Evolutionary conservation across 768 basidiomycete species (phyloP), one percentile per base, ranked within the genome.

Genomic region (Phaeotremella fagi): DNA sequence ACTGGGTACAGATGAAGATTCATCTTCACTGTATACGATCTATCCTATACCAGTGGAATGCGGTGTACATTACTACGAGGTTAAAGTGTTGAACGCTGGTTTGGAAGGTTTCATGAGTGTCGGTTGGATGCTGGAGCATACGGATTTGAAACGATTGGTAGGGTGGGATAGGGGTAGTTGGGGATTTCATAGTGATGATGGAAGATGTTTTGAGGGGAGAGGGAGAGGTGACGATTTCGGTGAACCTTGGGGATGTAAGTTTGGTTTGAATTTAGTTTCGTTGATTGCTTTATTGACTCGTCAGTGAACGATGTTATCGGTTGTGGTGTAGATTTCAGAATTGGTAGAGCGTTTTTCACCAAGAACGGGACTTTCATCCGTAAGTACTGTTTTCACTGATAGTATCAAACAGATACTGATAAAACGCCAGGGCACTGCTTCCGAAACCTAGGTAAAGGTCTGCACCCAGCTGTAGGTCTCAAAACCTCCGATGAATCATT

Each of bases 1-100:
- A 22, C 68, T 61, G 20, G 50, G 70, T 47, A 82, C 82, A 12
- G 88, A 91, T 51, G 83, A 83, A 54, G 90, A 94, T 50, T 89
- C 90, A 0, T 88, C 88, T 11, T 80, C 90, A 36, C 86, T 87
- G 3, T 82, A 90, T 46, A 84, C 92, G 0, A 81, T 81, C 38
- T 77, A 82, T 59, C 82, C 85, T 0, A 85, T 94, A 44, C 92
- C 92, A 1, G 79, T 85, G 0, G 84, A 85, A 11, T 87, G 87
- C 63, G 95, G 92, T 22, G 83, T 98, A 50, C 94, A 89, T 70
- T 99, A 98, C 73, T 99, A 85, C 70, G 94, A 99, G 77, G 83
- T 90, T 4, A 83, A 87, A 63, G 82, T 98, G 42, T 70, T 86
- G 4, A 83, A 86, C 69, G 87, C 87, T 66, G 86, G 87, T 11